Base-by-base conservation (phyloP, 352 stramenopile genomes). In the Pythium phragmiticola region DNA sequence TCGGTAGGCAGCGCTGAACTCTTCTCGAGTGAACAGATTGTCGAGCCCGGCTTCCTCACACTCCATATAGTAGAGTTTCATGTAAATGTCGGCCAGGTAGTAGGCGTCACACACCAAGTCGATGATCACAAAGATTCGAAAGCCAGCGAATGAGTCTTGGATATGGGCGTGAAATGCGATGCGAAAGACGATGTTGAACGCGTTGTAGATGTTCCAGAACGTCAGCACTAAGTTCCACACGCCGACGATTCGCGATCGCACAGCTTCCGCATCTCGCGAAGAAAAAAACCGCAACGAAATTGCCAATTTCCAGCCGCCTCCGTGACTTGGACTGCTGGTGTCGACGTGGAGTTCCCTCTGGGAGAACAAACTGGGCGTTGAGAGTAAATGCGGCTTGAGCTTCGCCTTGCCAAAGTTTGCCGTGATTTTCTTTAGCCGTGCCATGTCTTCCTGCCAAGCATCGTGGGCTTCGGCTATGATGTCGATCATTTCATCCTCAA, bases 201-300 rank as follows among this genome's bases (percentile, higher is more conserved):
- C 68, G 41, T 87, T 92, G 65, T 89, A 94, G 0, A 89, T 69
- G 58, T 88, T 92, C 57, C 72, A 83, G 9, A 73, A 58, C 13
- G 74, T 89, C 26, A 92, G 49, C 0, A 77, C 17, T 0, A 77
- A 57, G 42, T 83, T 79, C 85, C 82, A 94, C 6, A 66, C 34
- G 16, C 59, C 77, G 7, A 52, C 50, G 21, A 84, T 34, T 16
- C 46, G 56, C 8, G 65, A 62, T 1, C 72, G 76, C 45, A 62
- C 33, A 7, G 55, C 53, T 34, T 74, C 68, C 0, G 19, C 46
- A 30, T 66, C 57, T 12, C 48, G 33, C 14, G 54, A 21, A 8
- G 9, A 16, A 0, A 47, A 56, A 21, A 63, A 17, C 19, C 23
- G 49, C 33, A 39, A 21, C 4, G 16, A 60, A 19, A 36, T 23